A percentile compares a stretch with the other conserved stretches of the same genome.
Evolutionary conservation across 768 basidiomycete species (phyloP).

Genomic region (Heimioporus sp.): DNA sequence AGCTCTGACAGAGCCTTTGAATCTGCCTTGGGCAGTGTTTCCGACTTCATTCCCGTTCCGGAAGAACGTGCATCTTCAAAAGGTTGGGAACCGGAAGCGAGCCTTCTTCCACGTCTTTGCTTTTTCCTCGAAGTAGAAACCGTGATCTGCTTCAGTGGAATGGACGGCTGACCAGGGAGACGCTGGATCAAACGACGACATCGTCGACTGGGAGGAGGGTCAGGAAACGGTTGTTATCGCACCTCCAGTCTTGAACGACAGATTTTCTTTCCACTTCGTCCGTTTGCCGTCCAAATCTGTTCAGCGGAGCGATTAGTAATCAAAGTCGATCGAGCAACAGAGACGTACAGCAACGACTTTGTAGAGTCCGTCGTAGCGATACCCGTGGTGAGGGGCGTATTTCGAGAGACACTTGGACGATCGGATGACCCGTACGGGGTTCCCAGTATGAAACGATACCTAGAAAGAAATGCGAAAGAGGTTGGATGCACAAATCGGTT

Average conservation of each 20-base stretch:
- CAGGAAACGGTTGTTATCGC: not conserved
- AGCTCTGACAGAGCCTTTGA: too few species aligned
- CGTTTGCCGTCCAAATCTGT: slow-evolving; percentile 23
- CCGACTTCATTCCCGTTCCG: too few species aligned
- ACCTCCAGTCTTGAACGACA: slow-evolving; percentile 31
- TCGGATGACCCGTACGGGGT: slow-evolving; percentile 27
- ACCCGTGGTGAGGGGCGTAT: slow-evolving; percentile 25
- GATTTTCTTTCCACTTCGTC: slow-evolving; percentile 8
- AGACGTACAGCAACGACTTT: slow-evolving; percentile 20
- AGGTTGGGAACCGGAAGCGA: too few species aligned
- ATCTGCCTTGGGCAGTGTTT: too few species aligned
- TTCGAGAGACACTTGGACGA: slow-evolving; percentile 17
- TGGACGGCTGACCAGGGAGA: slow-evolving; percentile 23
- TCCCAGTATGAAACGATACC: slow-evolving; percentile 19
- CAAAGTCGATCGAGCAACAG: not conserved
- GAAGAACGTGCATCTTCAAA: too few species aligned
- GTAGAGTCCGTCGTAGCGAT: slow-evolving; percentile 33
- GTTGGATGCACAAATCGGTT: not conserved
- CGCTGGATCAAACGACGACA: slow-evolving; percentile 14
- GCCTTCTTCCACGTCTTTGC: not conserved
- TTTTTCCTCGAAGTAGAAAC: not conserved
- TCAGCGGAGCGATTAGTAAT: not conserved
- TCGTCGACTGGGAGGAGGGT: not conserved
- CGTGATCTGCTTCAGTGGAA: slow-evolving; percentile 10
- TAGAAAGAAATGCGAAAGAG: not conserved